phyloP scores from a whole-genome alignment of 331 rosid species.

The Erythrophleum ivorense region DNA sequence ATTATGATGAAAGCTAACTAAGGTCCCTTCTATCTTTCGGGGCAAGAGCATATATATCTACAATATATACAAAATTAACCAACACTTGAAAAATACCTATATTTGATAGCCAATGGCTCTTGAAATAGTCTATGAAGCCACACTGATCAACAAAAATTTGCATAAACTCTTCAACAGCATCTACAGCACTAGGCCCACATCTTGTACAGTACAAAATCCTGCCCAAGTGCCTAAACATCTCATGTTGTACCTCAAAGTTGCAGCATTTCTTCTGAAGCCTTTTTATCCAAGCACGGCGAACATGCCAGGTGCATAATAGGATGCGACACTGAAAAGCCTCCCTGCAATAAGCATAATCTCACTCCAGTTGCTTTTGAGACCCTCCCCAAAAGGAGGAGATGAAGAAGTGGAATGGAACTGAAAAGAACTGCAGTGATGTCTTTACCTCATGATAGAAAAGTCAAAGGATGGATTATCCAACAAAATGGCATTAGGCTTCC shows the following conservation, averaged over 20 bases:
- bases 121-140: constrained; percentile 73
- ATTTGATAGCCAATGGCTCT: constrained; percentile 61
- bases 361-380: constrained; percentile 31
- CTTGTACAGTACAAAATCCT: constrained; percentile 69
- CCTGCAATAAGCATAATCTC: constrained; percentile 56
- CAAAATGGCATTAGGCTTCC: constrained; percentile 69
- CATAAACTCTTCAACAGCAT: constrained; percentile 75
- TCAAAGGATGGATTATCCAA: constrained; percentile 77
- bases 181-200: constrained; percentile 60
- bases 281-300: constrained; percentile 75
- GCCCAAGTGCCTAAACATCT: constrained; percentile 70
- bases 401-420: constrained; percentile 25
- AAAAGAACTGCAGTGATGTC: constrained; percentile 24
- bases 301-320: constrained; percentile 70
- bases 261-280: constrained; percentile 63
- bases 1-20: constrained; percentile 26
- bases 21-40: not conserved
- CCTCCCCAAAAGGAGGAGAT: not conserved
- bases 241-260: constrained; percentile 68
- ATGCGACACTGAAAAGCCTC: constrained; percentile 76
- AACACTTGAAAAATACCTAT: constrained; percentile 57
- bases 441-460: constrained; percentile 64
- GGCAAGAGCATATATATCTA: constrained; percentile 34
- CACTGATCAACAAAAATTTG: constrained; percentile 82
- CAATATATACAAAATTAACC: constrained; percentile 33